Evolutionary conservation across 345 rosid genomes (phyloP).

Genomic region (Xanthoceras sorbifolium): DNA sequence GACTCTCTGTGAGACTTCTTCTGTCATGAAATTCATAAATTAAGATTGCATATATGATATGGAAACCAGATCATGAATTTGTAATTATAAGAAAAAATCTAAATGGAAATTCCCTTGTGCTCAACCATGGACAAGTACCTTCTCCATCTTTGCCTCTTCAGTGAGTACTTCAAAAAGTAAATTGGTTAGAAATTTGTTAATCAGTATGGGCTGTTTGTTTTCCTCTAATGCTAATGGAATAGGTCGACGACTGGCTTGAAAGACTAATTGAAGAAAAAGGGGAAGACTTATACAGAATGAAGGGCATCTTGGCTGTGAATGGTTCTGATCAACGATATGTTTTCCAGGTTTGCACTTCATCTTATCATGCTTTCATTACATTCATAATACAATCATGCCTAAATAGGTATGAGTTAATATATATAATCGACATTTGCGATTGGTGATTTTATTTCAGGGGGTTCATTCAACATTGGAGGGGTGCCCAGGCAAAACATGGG

Average conservation of each 20-base stretch:
- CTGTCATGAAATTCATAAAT: too few species aligned
- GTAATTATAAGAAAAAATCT: too few species aligned
- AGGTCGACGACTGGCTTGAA: slow-evolving; percentile 83
- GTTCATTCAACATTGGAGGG: slow-evolving; percentile 69
- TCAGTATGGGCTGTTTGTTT: too few species aligned
- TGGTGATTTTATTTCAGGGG: slow-evolving; percentile 33
- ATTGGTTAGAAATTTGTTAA: too few species aligned
- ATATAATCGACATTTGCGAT: neutral
- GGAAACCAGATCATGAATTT: too few species aligned
- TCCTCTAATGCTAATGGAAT: slow-evolving; percentile 12
- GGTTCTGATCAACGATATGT: slow-evolving; percentile 53
- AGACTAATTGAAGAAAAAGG: slow-evolving; percentile 70
- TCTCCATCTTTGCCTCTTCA: too few species aligned
- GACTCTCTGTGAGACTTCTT: too few species aligned
- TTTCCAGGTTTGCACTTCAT: slow-evolving; percentile 51
- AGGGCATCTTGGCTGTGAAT: slow-evolving; percentile 55
- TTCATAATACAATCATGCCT: neutral
- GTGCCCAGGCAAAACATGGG: slow-evolving; percentile 61
- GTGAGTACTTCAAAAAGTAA: too few species aligned
- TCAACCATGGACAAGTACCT: too few species aligned
- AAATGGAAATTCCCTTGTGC: too few species aligned
- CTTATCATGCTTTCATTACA: neutral
- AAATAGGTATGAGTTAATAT: too few species aligned
- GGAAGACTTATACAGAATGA: slow-evolving; percentile 75
- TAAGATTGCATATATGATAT: too few species aligned